phyloP scores from a whole-genome alignment of 192 early-diverging fungal species.

The Linnemannia exigua region DNA sequence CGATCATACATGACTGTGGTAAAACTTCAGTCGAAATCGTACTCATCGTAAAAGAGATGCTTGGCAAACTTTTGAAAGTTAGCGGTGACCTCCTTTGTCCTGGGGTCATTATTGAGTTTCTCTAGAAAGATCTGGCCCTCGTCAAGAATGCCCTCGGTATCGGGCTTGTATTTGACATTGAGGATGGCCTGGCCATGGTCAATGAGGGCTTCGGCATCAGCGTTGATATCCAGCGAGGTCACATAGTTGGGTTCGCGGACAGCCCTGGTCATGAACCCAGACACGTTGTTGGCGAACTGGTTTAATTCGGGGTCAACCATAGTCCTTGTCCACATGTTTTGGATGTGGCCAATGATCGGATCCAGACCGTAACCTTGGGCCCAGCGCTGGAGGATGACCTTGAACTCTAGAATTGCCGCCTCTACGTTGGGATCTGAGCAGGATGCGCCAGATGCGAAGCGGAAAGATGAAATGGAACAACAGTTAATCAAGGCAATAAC shows the following conservation, averaged over 20 bases:
- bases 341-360: slow-evolving; percentile 39
- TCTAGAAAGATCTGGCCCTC: slow-evolving; percentile 33
- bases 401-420: slow-evolving; percentile 46
- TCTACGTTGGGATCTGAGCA: slow-evolving; percentile 36
- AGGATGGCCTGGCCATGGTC: slow-evolving; percentile 30
- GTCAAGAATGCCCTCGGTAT: slow-evolving; percentile 29
- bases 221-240: slow-evolving; percentile 25
- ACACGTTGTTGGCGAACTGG: slow-evolving; percentile 29
- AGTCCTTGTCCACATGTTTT: slow-evolving; percentile 37
- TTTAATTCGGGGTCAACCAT: slow-evolving; percentile 42
- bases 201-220: slow-evolving; percentile 34
- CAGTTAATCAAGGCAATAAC: too few species aligned
- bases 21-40: background rate
- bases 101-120: slow-evolving; percentile 45
- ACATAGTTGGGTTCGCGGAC: slow-evolving; percentile 55
- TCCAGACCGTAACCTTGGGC: slow-evolving; percentile 57
- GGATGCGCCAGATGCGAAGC: background rate
- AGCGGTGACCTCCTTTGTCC: slow-evolving; percentile 33
- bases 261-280: slow-evolving; percentile 33
- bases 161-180: slow-evolving; percentile 42
- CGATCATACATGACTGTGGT: too few species aligned
- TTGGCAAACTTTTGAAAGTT: slow-evolving; percentile 46
- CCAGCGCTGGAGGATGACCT: slow-evolving; percentile 59
- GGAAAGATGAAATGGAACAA: background rate
- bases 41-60: slow-evolving; percentile 57